A percentile compares a stretch with the other conserved stretches of the same genome.
These are phyloP conservation scores for Gamsiella multidivaricata DNA, from an alignment of 192 early-diverging fungal species.

Conservation along the genomic window DNA sequence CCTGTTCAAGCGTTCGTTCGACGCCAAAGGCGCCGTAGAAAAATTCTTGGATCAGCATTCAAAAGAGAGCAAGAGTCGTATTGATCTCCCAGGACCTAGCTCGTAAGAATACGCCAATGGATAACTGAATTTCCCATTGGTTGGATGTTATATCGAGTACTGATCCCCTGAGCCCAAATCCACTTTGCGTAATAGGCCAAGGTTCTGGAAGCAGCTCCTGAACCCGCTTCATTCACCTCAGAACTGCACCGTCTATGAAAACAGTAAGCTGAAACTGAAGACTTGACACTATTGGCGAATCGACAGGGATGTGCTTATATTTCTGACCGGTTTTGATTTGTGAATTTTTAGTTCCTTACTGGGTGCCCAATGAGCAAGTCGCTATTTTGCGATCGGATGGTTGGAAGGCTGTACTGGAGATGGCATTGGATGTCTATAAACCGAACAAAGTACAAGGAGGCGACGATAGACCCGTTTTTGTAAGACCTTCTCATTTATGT, in stretches of 20 bases:
- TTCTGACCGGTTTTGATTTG: not conserved
- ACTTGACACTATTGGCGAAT: not conserved
- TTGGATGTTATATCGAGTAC: not conserved
- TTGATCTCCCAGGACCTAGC: slow-evolving; percentile 21
- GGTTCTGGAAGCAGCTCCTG: slow-evolving; percentile 39
- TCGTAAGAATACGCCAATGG: slow-evolving; percentile 18
- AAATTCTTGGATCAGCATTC: slow-evolving; percentile 26
- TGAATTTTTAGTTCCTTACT: slow-evolving; percentile 38
- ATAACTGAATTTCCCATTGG: not conserved
- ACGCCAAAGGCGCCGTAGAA: slow-evolving; percentile 1
- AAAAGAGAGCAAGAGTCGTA: slow-evolving; percentile 22
- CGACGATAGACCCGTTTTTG: slow-evolving; percentile 48
- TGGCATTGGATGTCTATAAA: slow-evolving; percentile 52
- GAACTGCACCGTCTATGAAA: slow-evolving; percentile 23
- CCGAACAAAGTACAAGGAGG: slow-evolving; percentile 26
- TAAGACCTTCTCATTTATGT: slow-evolving; percentile 7
- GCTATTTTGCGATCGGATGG: slow-evolving; percentile 23
- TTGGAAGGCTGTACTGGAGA: slow-evolving; percentile 38
- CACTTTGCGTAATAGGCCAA: slow-evolving; percentile 8
- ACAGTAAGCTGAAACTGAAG: slow-evolving; percentile 14
- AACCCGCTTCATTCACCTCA: slow-evolving; percentile 23
- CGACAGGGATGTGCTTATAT: not conserved
- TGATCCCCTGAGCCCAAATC: not conserved
- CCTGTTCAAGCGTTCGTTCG: slow-evolving; percentile 37
- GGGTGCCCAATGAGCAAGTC: slow-evolving; percentile 20